Evolutionary conservation across 73 alveolate genomes (phyloP).

Genomic region (Symbiodinium pilosum): DNA sequence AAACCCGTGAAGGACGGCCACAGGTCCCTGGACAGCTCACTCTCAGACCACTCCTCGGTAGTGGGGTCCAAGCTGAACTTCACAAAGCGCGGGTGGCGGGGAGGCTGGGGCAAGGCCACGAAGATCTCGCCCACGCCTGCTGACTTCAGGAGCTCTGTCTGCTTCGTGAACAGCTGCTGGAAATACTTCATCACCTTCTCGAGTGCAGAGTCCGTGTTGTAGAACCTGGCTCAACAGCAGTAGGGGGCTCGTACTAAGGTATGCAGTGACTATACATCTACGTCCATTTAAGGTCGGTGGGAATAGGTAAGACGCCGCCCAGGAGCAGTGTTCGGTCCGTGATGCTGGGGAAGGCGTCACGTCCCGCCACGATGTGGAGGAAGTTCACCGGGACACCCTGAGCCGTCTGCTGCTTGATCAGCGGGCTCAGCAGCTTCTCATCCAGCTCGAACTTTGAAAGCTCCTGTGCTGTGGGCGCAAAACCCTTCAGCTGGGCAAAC

Average conservation of each 20-base stretch:
- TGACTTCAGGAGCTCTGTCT: neutral
- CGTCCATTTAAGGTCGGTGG: too few species aligned
- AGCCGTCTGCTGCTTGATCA: neutral
- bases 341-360: constrained; percentile 68
- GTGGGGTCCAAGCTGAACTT: constrained; percentile 42
- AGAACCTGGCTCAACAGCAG: too few species aligned
- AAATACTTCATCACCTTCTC: constrained; percentile 1
- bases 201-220: constrained; percentile 69
- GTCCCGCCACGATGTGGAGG: constrained; percentile 65
- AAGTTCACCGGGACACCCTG: constrained; percentile 50
- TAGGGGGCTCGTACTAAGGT: too few species aligned
- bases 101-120: constrained; percentile 89
- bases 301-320: too few species aligned
- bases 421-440: neutral
- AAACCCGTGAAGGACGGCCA: constrained; percentile 60
- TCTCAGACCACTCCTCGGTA: constrained; percentile 79
- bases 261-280: too few species aligned
- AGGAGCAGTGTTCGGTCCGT: constrained; percentile 17
- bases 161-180: neutral
- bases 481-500: too few species aligned
- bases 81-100: constrained; percentile 84
- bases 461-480: too few species aligned
- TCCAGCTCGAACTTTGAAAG: neutral
- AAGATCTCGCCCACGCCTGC: constrained; percentile 77
- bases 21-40: constrained; percentile 75